phyloP scores from a whole-genome alignment of 495 filamentous ascomycete species.

The Hyphodiscus hymeniophilus region DNA sequence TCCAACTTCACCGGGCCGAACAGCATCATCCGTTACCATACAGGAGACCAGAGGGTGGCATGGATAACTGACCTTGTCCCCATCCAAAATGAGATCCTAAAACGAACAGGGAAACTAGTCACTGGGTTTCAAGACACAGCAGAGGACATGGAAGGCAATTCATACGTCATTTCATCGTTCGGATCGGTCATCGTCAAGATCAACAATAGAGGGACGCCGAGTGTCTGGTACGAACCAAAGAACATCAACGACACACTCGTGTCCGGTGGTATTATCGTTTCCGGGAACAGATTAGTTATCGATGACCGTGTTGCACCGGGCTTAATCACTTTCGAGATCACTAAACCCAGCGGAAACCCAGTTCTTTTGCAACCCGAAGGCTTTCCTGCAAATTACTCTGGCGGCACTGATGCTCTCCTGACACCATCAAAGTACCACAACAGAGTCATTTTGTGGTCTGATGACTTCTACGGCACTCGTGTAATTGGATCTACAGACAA shows the following conservation, averaged over 20 bases:
- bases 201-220: background rate
- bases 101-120: background rate
- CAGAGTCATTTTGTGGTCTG: background rate
- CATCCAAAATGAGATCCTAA: background rate
- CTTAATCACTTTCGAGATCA: background rate
- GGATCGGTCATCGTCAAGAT: constrained; percentile 1
- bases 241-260: background rate
- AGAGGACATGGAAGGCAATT: background rate
- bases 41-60: background rate
- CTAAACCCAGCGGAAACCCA: background rate
- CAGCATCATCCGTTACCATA: background rate
- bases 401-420: background rate
- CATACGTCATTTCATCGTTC: background rate
- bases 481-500: background rate
- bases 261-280: background rate
- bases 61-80: background rate
- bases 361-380: background rate
- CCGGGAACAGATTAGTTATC: background rate
- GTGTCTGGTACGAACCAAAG: constrained; percentile 3
- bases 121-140: constrained; percentile 1
- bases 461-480: background rate
- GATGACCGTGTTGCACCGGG: background rate
- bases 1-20: background rate
- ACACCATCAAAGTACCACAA: background rate
- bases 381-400: background rate